Evolutionary conservation across 2,329 filamentous ascomycete genomes (phyloP), one percentile per base, ranked within the genome.

Genomic region (Stagonosporopsis vannaccii): DNA sequence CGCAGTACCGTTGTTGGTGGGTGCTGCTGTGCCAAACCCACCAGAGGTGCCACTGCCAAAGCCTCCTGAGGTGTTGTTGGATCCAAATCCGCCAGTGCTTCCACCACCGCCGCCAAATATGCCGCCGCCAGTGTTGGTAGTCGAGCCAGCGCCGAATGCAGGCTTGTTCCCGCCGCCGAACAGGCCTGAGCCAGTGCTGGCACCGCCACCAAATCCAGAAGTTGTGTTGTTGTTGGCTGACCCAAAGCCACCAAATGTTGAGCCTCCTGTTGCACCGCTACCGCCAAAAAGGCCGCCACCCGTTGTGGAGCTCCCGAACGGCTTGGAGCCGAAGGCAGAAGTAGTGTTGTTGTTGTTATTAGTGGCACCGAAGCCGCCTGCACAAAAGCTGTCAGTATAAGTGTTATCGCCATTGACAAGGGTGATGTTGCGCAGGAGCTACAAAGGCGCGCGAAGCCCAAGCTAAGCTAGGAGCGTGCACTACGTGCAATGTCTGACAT

Each of bases 1-100:
- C 13, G 82, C 88, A 9, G 91, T 94, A 56, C 91, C 91, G 57
- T 81, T 81, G 63, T 80, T 78, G 4, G 63, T 61, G 25, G 62
- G 57, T 40, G 54, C 58, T 43, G 32, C 58, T 36, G 60, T 57
- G 15, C 72, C 73, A 51, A 75, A 76, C 48, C 73, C 74, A 17
- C 74, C 70, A 25, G 62, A 55, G 17, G 61, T 48, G 12, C 60
- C 66, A 17, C 59, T 52, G 46, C 70, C 70, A 40, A 70, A 70
- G 35, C 62, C 69, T 41, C 59, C 60, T 9, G 63, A 59, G 12
- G 63, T 62, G 54, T 59, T 65, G 33, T 42, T 59, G 28, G 59
- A 44, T 5, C 73, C 71, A 35, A 75, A 75, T 11, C 65, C 70
- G 17, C 70, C 56, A 30, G 67, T 71, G 51, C 53, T 67, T 37